Base-by-base conservation (phyloP, 78 protist species). In the Dictyostelium brefeldianum region DNA sequence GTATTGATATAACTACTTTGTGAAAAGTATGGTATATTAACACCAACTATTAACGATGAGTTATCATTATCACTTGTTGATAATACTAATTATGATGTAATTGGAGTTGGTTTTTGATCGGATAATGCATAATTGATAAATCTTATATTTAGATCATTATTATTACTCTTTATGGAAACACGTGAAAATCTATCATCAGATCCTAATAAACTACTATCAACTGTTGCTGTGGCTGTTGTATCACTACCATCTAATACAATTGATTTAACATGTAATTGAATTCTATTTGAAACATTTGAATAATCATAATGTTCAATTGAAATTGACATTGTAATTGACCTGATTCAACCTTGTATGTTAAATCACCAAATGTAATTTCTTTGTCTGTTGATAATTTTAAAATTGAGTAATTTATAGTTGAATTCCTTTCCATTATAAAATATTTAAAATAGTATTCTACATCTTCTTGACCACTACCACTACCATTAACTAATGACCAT, bases 241-340 rank as follows among this genome's bases (percentile, higher is more conserved):
- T 2, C 43, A 36, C 43, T 53, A 56, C n/a, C 4, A 20, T 56
- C 10, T 17, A 9, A 62, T 25, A 62, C 36, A 4, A 31, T 25
- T 62, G 70, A 62, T 62, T 62, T 36, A 62, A 62, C 11, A 11
- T 29, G n/a, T 62, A 62, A 25, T 62, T 62, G 70, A 25, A 62
- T 14, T 62, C 43, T 18, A 62, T 62, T 62, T 62, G 27, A 62
- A 22, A 31, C 22, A 25, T 20, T 11, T 62, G 11, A 31, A 25
- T 62, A 62, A 20, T 25, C 43, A 62, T 62, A 62, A 11, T 62
- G n/a, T 62, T 62, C 27, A 62, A 62, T 62, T 62, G 70, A 62
- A 62, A 62, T 62, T 25, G 70, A 62, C 22, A 62, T 62, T 25
- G n/a, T 62, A 25, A 62, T 22, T 62, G 70, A 62, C 27, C 27